Percentiles rank a stretch among this genome's conserved stretches.
These are phyloP conservation scores for Mrakia blollopis DNA, from an alignment of 768 basidiomycete species.

Conservation along the genomic window DNA sequence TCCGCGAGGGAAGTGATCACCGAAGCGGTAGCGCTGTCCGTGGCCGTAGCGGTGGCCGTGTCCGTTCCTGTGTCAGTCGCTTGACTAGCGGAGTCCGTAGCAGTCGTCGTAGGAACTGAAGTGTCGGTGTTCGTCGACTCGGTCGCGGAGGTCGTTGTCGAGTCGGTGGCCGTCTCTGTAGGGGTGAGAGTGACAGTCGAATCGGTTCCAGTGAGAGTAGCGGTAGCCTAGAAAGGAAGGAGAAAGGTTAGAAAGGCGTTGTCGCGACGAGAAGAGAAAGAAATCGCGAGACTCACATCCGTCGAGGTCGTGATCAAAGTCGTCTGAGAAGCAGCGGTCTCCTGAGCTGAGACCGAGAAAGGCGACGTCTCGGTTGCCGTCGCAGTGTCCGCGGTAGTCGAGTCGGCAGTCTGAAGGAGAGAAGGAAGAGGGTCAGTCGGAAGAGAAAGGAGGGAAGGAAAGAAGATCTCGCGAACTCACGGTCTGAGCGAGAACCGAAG, in stretches of 20 bases:
- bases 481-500: neutral
- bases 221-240: neutral
- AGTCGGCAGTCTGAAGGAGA: neutral
- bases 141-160: neutral
- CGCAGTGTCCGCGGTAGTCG: neutral
- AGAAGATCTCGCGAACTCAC: no score
- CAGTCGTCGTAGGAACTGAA: neutral
- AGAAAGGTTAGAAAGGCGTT: neutral
- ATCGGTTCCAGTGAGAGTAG: neutral
- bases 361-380: neutral
- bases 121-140: constrained; percentile 3
- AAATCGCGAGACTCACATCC: neutral
- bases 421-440: neutral
- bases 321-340: neutral
- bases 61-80: neutral
- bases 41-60: neutral
- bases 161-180: neutral
- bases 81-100: neutral
- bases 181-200: neutral
- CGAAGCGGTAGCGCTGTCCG: neutral
- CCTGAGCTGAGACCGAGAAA: neutral
- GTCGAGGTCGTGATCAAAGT: constrained; percentile 10
- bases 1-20: neutral
- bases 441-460: neutral
- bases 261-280: neutral